A percentile compares a stretch with the other conserved stretches of the same genome.
Conservation (phyloP, 805 yeast genomes). For the Candida nonsorbophila region DNA sequence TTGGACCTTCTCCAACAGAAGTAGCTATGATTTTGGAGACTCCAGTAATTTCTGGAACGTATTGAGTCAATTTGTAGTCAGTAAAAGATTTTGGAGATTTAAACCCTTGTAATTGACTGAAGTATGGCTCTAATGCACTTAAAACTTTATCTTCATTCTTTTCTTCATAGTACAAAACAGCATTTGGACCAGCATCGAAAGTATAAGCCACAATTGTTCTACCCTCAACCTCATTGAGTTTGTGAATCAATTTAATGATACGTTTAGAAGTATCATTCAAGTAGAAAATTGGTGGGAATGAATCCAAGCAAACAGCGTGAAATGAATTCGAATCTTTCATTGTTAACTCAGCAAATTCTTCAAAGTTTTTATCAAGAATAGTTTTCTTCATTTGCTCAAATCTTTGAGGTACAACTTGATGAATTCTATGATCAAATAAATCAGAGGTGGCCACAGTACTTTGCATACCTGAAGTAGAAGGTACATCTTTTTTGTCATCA, state of each 20-base stretch:
- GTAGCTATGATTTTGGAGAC: constrained; percentile 84
- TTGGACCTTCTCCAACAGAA: constrained; percentile 84
- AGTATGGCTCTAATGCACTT: constrained; percentile 59
- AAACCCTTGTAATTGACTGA: constrained; percentile 69
- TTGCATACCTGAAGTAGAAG: constrained; percentile 97
- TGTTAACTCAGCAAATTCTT: constrained; percentile 79
- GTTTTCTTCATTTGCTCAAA: constrained; percentile 77
- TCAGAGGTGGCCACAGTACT: constrained; percentile 85
- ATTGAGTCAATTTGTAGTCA: constrained; percentile 25
- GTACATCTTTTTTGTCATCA: constrained; percentile 90
- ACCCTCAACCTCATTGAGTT: constrained; percentile 64
- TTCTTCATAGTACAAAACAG: constrained; percentile 84
- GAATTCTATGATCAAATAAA: constrained; percentile 74
- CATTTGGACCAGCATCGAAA: constrained; percentile 98
- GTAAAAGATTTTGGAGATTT: constrained; percentile 20
- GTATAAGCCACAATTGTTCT: constrained; percentile 88
- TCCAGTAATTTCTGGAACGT: constrained; percentile 56
- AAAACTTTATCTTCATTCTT: constrained; percentile 70
- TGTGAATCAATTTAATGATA: constrained; percentile 72
- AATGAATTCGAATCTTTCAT: constrained; percentile 96
- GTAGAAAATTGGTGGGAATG: constrained; percentile 93
- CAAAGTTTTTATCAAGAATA: constrained; percentile 70
- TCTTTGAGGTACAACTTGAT: constrained; percentile 80
- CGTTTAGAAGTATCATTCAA: constrained; percentile 86
- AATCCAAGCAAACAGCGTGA: constrained; percentile 96